These are phyloP conservation scores for Cladosporium sp. DNA, from an alignment of 2,329 filamentous ascomycete species.

Conservation along the genomic window DNA sequence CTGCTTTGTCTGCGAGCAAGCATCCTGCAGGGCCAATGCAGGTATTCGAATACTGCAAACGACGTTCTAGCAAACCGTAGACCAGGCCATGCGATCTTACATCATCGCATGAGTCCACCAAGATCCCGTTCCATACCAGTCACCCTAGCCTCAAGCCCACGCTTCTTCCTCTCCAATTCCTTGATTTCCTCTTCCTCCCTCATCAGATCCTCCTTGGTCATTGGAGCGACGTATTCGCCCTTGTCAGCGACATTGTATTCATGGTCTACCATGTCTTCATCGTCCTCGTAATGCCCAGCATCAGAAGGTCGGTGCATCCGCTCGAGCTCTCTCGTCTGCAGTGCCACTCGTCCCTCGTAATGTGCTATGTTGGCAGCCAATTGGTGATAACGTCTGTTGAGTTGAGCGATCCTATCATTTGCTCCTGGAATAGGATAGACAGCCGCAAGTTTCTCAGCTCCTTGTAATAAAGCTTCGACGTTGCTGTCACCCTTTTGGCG, in stretches of 20 bases:
- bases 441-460: constrained; percentile 83
- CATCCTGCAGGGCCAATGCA: not conserved
- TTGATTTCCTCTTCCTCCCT: constrained; percentile 66
- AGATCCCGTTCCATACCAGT: constrained; percentile 64
- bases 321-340: constrained; percentile 70
- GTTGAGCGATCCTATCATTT: constrained; percentile 65
- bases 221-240: constrained; percentile 32
- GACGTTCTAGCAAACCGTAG: no score
- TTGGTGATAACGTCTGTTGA: constrained; percentile 68
- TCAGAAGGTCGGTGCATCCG: constrained; percentile 58
- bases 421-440: constrained; percentile 84
- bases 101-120: constrained; percentile 55
- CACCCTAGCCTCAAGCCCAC: constrained; percentile 59
- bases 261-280: constrained; percentile 49
- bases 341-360: constrained; percentile 74
- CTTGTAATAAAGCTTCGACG: constrained; percentile 76
- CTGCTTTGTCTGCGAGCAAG: not conserved
- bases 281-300: constrained; percentile 33
- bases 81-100: not conserved
- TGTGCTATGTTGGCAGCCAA: constrained; percentile 70
- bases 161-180: constrained; percentile 61
- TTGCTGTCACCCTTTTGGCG: constrained; percentile 66
- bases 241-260: constrained; percentile 37
- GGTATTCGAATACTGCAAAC: not conserved
- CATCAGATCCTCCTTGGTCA: constrained; percentile 66